Evolutionary conservation across 2,329 filamentous ascomycete species (phyloP), one percentile per base, ranked within the genome.

Genomic region (Colletotrichum brevisporum): DNA sequence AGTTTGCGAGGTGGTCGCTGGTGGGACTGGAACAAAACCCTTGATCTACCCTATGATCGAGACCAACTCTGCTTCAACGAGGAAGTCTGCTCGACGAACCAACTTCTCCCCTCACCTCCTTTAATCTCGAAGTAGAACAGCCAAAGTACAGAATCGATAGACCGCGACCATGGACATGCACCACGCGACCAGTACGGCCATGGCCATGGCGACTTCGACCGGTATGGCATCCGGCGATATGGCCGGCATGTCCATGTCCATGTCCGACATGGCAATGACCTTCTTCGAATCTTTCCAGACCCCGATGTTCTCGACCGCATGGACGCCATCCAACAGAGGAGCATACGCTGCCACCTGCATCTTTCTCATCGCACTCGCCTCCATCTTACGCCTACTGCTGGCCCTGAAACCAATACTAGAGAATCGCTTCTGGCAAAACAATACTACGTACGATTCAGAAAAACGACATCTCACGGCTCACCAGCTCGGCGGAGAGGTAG

Each of bases 331-430:
- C 24, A 90, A 83, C 45, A 83, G 86, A 4, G 93, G 91, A 74
- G 83, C 86, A 67, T 98, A 98, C 80, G 94, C 94, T 2, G 95
- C 90, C 63, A 97, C 94, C 27, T 97, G 95, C 84, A 92, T 98
- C 78, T 98, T 98, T 82, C 87, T 98, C 67, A 90, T 97, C 77
- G 74, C 92, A 43, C 89, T 98, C 60, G 91, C 90, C 69, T 84
- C 91, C 69, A 76, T 92, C 63, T 90, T 91, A 76, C 92, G 95
- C 57, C 81, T 85, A n/a, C 84, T 97, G 12, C 83, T 95, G 57
- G 94, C 94, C 2, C 83, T 88, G 74, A 94, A 94, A 77, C 88
- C 82, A 81, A 89, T 83, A 79, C 86, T 82, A 78, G 88, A 87
- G 79, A 76, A 83, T 71, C 82, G 84, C 51, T 96, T 68, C 55